A percentile compares a stretch with the other conserved stretches of the same genome.
These are phyloP conservation scores for Boletus rex-veris DNA, from an alignment of 768 basidiomycete genomes.

Conservation along the genomic window DNA sequence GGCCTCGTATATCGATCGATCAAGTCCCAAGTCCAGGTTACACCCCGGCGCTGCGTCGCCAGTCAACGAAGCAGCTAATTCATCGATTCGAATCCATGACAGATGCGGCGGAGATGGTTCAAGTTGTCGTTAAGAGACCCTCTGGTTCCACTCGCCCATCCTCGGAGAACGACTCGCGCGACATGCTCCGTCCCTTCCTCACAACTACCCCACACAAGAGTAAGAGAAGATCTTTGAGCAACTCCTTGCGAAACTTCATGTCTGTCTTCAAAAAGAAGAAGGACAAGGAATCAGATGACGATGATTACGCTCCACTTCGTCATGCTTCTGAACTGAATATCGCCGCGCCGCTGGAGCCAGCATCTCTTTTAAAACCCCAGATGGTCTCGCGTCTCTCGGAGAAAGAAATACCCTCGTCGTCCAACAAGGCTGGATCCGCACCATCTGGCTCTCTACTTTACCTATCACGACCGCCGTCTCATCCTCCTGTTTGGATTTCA, in stretches of 20 bases:
- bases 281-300: constrained; percentile 27
- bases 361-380: neutral
- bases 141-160: constrained; percentile 14
- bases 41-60: constrained; percentile 23
- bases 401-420: neutral
- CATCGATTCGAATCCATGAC: constrained; percentile 49
- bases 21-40: neutral
- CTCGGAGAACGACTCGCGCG: constrained; percentile 11
- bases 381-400: neutral
- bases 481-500: constrained; percentile 47
- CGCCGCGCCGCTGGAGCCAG: neutral
- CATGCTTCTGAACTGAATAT: constrained; percentile 8
- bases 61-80: constrained; percentile 52
- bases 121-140: constrained; percentile 6
- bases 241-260: constrained; percentile 61
- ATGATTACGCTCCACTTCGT: constrained; percentile 10
- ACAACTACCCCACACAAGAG: constrained; percentile 32
- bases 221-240: constrained; percentile 52
- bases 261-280: constrained; percentile 56
- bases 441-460: constrained; percentile 41
- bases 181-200: constrained; percentile 15
- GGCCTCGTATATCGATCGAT: constrained; percentile 2
- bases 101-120: constrained; percentile 6
- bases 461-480: constrained; percentile 36
- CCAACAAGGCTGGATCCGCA: neutral